Evolutionary conservation across 2,329 filamentous ascomycete genomes (phyloP).

Genomic region (Xylariaceae sp.): DNA sequence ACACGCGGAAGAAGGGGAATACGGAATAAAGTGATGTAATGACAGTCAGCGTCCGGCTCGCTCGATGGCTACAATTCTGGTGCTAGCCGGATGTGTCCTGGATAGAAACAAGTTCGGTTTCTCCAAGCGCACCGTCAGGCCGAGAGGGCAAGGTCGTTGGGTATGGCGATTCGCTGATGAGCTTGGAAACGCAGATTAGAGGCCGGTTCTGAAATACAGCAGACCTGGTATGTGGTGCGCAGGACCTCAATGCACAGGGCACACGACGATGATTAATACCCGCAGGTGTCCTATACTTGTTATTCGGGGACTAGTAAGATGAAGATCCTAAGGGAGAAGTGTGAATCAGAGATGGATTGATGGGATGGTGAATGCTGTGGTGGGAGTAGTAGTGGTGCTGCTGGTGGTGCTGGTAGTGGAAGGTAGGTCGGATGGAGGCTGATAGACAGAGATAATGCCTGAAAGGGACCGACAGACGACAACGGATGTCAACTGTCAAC

Average conservation of each 20-base stretch:
- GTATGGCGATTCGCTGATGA: constrained; percentile 4
- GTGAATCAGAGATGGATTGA: constrained; percentile 7
- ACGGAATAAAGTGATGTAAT: constrained; percentile 6
- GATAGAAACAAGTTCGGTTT: constrained; percentile 16
- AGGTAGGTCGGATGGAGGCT: constrained; percentile 6
- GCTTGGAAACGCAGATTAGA: constrained; percentile 14
- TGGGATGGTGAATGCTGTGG: constrained; percentile 11
- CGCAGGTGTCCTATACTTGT: background rate
- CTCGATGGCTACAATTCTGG: constrained; percentile 17
- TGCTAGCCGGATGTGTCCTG: constrained; percentile 9
- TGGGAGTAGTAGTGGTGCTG: background rate
- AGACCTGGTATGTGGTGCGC: constrained; percentile 12
- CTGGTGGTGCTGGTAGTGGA: constrained; percentile 1
- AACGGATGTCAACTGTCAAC: constrained; percentile 14
- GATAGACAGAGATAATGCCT: constrained; percentile 4
- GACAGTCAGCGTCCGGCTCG: constrained; percentile 19
- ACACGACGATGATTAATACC: background rate
- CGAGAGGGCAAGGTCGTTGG: constrained; percentile 18
- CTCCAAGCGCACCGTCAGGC: constrained; percentile 25
- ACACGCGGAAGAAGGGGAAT: background rate
- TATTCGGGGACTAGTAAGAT: constrained; percentile 6
- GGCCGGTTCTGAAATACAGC: constrained; percentile 25
- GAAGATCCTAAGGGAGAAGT: constrained; percentile 6
- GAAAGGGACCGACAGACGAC: constrained; percentile 12
- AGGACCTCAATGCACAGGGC: constrained; percentile 4